Percentiles rank a stretch among this genome's conserved stretches.
Conservation (phyloP, 2,329 filamentous ascomycete species). For the Clarireedia homoeocarpa region DNA sequence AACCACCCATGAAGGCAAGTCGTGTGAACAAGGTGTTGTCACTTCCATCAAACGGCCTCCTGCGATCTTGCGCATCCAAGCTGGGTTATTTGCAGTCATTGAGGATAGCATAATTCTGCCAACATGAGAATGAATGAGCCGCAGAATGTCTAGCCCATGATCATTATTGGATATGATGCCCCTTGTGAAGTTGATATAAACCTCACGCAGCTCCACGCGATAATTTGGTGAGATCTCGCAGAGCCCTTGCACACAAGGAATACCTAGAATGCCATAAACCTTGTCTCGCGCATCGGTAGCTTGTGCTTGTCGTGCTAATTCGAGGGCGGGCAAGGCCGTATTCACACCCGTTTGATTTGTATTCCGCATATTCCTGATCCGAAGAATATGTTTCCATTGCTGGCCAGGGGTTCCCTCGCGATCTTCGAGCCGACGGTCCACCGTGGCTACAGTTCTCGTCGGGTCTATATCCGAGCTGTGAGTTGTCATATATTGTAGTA, state of each 20-base stretch:
- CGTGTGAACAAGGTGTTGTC: neutral
- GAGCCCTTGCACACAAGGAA: constrained; percentile 4
- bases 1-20: constrained; percentile 2
- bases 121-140: neutral
- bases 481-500: neutral
- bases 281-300: constrained; percentile 9
- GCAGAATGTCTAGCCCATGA: constrained; percentile 4
- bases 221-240: neutral
- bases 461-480: neutral
- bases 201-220: neutral
- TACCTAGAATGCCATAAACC: constrained; percentile 6
- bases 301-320: constrained; percentile 4
- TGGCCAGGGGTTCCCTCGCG: constrained; percentile 4
- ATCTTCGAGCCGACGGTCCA: constrained; percentile 2
- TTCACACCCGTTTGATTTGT: neutral
- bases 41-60: neutral
- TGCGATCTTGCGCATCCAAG: neutral
- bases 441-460: neutral
- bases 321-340: neutral
- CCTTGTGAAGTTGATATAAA: constrained; percentile 1
- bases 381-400: constrained; percentile 7
- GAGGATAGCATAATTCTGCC: neutral
- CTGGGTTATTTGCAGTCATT: neutral
- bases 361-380: constrained; percentile 3
- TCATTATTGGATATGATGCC: constrained; percentile 6